phyloP scores from a whole-genome alignment of 805 yeast genomes.

The Maudiozyma barnettii region DNA sequence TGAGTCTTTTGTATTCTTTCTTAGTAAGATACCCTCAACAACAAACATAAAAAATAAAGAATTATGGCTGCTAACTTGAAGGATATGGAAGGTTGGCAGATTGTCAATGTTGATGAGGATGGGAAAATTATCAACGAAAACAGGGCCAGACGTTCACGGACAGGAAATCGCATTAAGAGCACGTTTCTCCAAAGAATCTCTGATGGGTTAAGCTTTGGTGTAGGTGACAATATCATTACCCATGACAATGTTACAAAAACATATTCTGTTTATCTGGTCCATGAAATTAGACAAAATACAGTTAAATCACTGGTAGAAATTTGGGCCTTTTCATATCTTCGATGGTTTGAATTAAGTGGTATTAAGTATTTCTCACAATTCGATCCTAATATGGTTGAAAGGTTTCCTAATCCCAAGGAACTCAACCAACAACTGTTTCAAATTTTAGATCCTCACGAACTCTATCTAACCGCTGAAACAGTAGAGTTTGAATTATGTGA shows the following conservation, averaged over 20 bases:
- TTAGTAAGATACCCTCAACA: background rate
- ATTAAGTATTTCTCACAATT: slow-evolving; percentile 21
- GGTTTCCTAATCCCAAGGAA: slow-evolving; percentile 9
- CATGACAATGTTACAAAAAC: slow-evolving; percentile 28
- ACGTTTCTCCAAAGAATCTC: slow-evolving; percentile 31
- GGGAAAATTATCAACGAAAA: slow-evolving; percentile 17
- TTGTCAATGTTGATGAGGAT: slow-evolving; percentile 20
- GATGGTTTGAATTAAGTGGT: slow-evolving; percentile 33
- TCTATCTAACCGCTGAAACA: slow-evolving; percentile 45
- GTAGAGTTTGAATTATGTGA: slow-evolving; percentile 36
- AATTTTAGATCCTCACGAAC: slow-evolving; percentile 33
- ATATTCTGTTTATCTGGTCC: slow-evolving; percentile 38
- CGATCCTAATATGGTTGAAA: slow-evolving; percentile 15
- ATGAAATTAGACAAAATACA: slow-evolving; percentile 43
- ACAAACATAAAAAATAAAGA: background rate
- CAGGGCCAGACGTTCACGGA: slow-evolving; percentile 16
- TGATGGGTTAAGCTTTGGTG: slow-evolving; percentile 40
- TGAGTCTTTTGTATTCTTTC: background rate
- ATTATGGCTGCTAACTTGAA: slow-evolving; percentile 18
- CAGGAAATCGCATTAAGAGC: slow-evolving; percentile 12
- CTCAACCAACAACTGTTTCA: slow-evolving; percentile 14
- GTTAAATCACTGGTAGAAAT: slow-evolving; percentile 38
- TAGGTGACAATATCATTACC: slow-evolving; percentile 46
- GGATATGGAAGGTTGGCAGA: slow-evolving; percentile 27
- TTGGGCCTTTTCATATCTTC: slow-evolving; percentile 39